These are phyloP conservation scores for Epicoccum sorghinum DNA, from an alignment of 2,329 filamentous ascomycete genomes.

Conservation along the genomic window DNA sequence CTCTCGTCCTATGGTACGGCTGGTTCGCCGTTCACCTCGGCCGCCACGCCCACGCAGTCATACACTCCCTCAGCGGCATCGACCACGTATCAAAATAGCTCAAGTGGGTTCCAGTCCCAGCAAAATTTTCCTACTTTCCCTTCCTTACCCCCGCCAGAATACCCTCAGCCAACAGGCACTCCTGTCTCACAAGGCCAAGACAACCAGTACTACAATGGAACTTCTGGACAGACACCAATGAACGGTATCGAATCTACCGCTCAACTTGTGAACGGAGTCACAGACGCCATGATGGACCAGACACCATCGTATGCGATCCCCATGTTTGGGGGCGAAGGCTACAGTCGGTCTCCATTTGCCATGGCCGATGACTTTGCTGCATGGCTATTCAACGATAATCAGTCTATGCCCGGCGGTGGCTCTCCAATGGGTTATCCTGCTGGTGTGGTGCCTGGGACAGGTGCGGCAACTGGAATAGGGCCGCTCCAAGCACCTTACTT, in stretches of 20 bases:
- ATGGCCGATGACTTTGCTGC: constrained; percentile 88
- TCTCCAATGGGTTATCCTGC: constrained; percentile 48
- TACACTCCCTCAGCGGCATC: constrained; percentile 53
- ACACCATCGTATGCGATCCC: constrained; percentile 71
- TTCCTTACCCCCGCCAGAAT: constrained; percentile 66
- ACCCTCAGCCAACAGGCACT: constrained; percentile 39
- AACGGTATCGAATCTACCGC: constrained; percentile 48
- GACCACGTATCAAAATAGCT: constrained; percentile 45
- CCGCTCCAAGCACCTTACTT: constrained; percentile 58
- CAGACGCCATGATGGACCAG: constrained; percentile 52
- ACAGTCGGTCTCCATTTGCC: constrained; percentile 85
- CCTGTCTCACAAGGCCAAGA: constrained; percentile 46
- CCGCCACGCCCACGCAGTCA: constrained; percentile 53
- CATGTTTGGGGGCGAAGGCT: constrained; percentile 82
- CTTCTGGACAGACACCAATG: constrained; percentile 44
- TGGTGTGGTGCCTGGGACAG: constrained; percentile 44
- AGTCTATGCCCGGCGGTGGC: constrained; percentile 49
- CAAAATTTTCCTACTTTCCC: constrained; percentile 68
- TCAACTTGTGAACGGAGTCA: constrained; percentile 45
- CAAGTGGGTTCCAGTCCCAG: constrained; percentile 61
- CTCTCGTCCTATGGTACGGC: constrained; percentile 41
- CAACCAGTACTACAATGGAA: constrained; percentile 45
- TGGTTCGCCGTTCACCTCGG: constrained; percentile 43
- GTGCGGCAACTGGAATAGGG: constrained; percentile 49
- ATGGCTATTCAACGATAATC: constrained; percentile 77